Percentiles rank a stretch among this genome's conserved stretches.
phyloP scores from a whole-genome alignment of 441 rosid genomes.

The Bruguiera hainesii region DNA sequence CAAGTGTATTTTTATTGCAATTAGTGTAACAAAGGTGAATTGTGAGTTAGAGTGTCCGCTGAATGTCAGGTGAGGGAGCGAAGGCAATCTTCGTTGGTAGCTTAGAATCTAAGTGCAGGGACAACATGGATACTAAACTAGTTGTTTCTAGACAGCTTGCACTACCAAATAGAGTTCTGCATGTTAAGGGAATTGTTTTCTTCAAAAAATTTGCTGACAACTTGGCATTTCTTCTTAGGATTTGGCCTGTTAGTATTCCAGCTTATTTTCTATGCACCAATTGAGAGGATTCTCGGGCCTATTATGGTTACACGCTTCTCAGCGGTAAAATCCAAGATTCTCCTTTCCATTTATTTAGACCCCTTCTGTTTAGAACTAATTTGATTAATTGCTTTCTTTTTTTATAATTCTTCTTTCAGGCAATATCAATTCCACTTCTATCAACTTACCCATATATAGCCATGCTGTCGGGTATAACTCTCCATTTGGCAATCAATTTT shows the following conservation, averaged over 20 bases:
- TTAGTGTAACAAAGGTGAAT: too few species aligned
- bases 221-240: slow-evolving; percentile 31
- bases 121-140: too few species aligned
- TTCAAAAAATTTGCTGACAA: background rate
- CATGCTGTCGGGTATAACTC: slow-evolving; percentile 50
- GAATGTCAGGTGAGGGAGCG: too few species aligned
- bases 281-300: slow-evolving; percentile 49
- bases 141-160: too few species aligned
- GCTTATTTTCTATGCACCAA: slow-evolving; percentile 48
- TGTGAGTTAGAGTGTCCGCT: too few species aligned
- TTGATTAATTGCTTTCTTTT: background rate
- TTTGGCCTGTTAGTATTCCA: slow-evolving; percentile 60
- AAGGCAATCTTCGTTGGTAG: too few species aligned
- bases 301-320: slow-evolving; percentile 44
- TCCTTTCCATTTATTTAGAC: background rate
- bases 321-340: slow-evolving; percentile 36
- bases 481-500: slow-evolving; percentile 42
- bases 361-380: background rate
- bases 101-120: too few species aligned
- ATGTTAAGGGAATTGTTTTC: too few species aligned
- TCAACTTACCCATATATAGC: slow-evolving; percentile 58
- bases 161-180: too few species aligned
- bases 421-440: slow-evolving; percentile 51
- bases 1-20: too few species aligned
- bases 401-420: slow-evolving; percentile 32